Evolutionary conservation across 768 basidiomycete genomes (phyloP), one percentile per base, ranked within the genome.

Genomic region (Obba rivulosa): DNA sequence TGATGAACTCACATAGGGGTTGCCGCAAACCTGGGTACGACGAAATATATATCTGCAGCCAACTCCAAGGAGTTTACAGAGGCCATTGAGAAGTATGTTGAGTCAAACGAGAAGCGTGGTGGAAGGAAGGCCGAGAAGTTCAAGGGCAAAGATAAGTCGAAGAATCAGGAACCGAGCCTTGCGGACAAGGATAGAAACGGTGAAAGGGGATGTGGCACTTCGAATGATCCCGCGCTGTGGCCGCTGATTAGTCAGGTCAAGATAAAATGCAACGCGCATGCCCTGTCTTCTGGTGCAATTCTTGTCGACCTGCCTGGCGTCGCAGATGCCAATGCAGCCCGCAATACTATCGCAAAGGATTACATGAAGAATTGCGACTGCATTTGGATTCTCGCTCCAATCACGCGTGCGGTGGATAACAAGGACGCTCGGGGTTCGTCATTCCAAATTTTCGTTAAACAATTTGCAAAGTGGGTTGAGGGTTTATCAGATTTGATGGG

Each of bases 301-400:
- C 61, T 83, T n/a, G 80, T 82, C 16, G 81, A 84, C 59, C 64
- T 84, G 46, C 81, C 82, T 45, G 81, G 81, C 65, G 77, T 80
- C 21, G 79, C 79, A 13, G 81, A 84, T 58, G 78, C 80, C 14
- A 84, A 84, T 57, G 79, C 79, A 11, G 81, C 81, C 13, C 67
- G 80, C 46, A 78, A 78, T 58, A 76, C 66, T 41, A 82, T 84
- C 38, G 79, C 81, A 2, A 80, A 80, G 57, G 72, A 77, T 23
- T 83, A 82, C 60, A 80, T 83, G 79, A 83, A 83, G 58, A 81
- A 77, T 46, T 78, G 76, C 45, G 67, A 79, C 42, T 80, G 76
- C 47, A 75, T 82, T 28, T 84, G 80, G 80, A 79, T 83, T 53
- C 59, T 83, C 14, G 81, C 81, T 3, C 80, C 81, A 3, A 82